A percentile compares a stretch with the other conserved stretches of the same genome.
Conservation (phyloP, 2,329 filamentous ascomycete genomes). For the Penicillium sp. region DNA sequence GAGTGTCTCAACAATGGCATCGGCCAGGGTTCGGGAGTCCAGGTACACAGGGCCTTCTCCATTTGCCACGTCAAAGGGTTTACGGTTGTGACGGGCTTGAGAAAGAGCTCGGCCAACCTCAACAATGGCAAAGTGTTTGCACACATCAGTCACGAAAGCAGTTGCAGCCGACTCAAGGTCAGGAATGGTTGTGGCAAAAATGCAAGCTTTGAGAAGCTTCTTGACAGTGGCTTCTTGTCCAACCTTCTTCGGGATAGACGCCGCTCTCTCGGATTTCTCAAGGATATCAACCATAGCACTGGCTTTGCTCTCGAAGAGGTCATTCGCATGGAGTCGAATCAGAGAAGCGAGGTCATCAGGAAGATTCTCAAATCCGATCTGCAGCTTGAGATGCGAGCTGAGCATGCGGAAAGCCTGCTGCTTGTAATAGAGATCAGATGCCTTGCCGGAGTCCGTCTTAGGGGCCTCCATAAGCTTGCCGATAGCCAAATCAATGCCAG, state of each 20-base stretch:
- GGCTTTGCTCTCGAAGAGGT: slow-evolving; percentile 73
- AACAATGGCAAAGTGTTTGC: slow-evolving; percentile 84
- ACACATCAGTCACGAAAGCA: slow-evolving; percentile 74
- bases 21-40: slow-evolving; percentile 81
- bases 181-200: slow-evolving; percentile 79
- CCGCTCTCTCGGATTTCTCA: slow-evolving; percentile 73
- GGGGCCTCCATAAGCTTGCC: slow-evolving; percentile 81
- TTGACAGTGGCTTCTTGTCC: slow-evolving; percentile 80
- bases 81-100: slow-evolving; percentile 72
- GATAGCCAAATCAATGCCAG: slow-evolving; percentile 86
- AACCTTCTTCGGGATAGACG: slow-evolving; percentile 83
- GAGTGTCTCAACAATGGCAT: slow-evolving; percentile 86
- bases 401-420: slow-evolving; percentile 87
- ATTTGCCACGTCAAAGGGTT: slow-evolving; percentile 78
- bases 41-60: slow-evolving; percentile 86
- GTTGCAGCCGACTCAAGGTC: slow-evolving; percentile 77
- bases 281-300: slow-evolving; percentile 67
- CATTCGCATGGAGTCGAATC: slow-evolving; percentile 84
- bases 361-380: slow-evolving; percentile 81
- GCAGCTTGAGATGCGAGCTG: slow-evolving; percentile 83
- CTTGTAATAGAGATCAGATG: slow-evolving; percentile 83
- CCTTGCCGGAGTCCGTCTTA: slow-evolving; percentile 59
- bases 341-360: slow-evolving; percentile 86
- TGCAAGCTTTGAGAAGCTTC: slow-evolving; percentile 83
- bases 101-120: slow-evolving; percentile 86